Percentiles rank a stretch among this genome's conserved stretches.
Conservation (phyloP, 1,284 basidiomycete species). For the Coriolopsis trogii region DNA sequence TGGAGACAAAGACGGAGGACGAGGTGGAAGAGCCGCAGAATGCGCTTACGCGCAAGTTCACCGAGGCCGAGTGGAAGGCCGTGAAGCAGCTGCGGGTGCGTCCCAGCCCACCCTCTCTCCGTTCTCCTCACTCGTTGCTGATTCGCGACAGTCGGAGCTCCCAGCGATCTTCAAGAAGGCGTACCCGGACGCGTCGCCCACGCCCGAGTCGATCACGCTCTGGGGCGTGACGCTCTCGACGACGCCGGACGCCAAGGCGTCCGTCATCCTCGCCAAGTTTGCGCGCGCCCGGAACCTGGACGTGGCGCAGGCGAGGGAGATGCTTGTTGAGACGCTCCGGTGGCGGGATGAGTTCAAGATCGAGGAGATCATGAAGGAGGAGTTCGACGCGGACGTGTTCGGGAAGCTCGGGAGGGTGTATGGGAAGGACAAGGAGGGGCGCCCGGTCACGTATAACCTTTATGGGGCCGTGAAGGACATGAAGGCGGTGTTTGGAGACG, state of each 20-base stretch:
- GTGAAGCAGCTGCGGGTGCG: constrained; percentile 66
- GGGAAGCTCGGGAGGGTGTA: constrained; percentile 63
- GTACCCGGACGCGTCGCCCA: constrained; percentile 53
- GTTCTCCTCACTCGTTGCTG: background rate
- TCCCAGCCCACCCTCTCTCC: background rate
- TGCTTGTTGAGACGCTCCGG: constrained; percentile 69
- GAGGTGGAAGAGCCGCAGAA: constrained; percentile 61
- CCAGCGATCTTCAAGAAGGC: constrained; percentile 61
- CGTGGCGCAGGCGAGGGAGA: constrained; percentile 54
- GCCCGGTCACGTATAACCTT: constrained; percentile 72
- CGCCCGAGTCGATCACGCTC: constrained; percentile 44
- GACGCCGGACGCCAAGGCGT: constrained; percentile 60
- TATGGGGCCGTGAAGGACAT: constrained; percentile 70
- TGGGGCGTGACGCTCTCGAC: constrained; percentile 68
- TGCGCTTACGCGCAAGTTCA: constrained; percentile 67
- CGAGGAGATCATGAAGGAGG: constrained; percentile 59
- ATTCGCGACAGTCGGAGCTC: constrained; percentile 47
- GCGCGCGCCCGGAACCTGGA: constrained; percentile 62
- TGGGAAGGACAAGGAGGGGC: constrained; percentile 67
- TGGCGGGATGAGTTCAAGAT: constrained; percentile 76
- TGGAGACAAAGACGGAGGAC: constrained; percentile 6
- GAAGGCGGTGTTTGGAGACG: constrained; percentile 70
- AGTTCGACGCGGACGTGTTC: constrained; percentile 68
- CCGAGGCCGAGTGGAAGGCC: constrained; percentile 66
- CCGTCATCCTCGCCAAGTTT: constrained; percentile 66